Conservation (phyloP, 2,329 filamentous ascomycete genomes). For the Trichoderma koningiopsis region DNA sequence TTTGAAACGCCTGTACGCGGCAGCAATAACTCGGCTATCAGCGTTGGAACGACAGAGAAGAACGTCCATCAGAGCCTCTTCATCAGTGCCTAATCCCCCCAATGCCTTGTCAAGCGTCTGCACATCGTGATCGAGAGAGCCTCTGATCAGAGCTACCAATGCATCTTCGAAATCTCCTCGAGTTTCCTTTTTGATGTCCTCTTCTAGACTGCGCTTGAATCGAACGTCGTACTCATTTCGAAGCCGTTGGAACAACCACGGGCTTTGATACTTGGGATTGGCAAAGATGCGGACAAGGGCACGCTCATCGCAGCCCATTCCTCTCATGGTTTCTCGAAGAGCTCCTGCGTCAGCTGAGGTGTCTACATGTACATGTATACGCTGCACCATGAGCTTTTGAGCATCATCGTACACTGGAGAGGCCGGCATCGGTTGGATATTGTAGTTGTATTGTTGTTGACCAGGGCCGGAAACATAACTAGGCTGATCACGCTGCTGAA, state of each 20-base stretch:
- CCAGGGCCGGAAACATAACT: slow-evolving; percentile 5
- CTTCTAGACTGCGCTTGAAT: slow-evolving; percentile 38
- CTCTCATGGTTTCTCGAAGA: slow-evolving; percentile 41
- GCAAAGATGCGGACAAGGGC: slow-evolving; percentile 37
- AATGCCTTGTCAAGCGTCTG: slow-evolving; percentile 37
- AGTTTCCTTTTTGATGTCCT: slow-evolving; percentile 41
- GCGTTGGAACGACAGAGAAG: slow-evolving; percentile 42
- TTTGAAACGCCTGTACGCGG: slow-evolving; percentile 36
- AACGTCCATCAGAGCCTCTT: slow-evolving; percentile 40
- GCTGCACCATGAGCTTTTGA: slow-evolving; percentile 32
- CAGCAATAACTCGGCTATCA: slow-evolving; percentile 38
- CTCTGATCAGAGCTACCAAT: slow-evolving; percentile 37
- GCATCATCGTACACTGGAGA: slow-evolving; percentile 36
- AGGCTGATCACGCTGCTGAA: slow-evolving; percentile 26
- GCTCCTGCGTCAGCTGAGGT: slow-evolving; percentile 36
- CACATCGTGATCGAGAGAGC: slow-evolving; percentile 40
- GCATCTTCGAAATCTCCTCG: slow-evolving; percentile 36
- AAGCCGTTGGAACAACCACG: slow-evolving; percentile 40
- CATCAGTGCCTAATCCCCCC: slow-evolving; percentile 37
- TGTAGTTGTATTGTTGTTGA: not conserved
- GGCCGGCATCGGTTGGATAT: slow-evolving; percentile 32
- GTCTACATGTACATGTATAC: slow-evolving; percentile 38
- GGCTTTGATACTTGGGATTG: slow-evolving; percentile 37
- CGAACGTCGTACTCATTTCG: slow-evolving; percentile 38
- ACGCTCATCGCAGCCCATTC: slow-evolving; percentile 40